Base-by-base conservation (phyloP, 352 stramenopile species). In the Elongisporangium senticosum region DNA sequence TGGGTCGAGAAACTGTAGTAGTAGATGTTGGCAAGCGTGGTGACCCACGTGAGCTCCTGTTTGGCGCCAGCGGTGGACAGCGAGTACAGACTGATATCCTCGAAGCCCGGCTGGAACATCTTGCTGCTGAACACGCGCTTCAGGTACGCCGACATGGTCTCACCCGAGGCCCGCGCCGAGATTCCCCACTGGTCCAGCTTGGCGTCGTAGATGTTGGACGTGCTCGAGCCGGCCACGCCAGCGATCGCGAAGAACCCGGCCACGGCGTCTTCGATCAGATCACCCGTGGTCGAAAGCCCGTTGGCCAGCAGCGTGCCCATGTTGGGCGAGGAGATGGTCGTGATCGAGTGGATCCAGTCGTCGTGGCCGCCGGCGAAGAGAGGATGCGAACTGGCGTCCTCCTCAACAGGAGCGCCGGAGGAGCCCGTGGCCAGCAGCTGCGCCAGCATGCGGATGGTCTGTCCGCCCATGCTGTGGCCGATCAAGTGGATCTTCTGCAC, bases 331-430 rank as follows among this genome's bases (percentile, higher is more conserved):
- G 73, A 63, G 48, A 86, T 54, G 1, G 72, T 82, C 28, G 75
- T 81, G 56, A 86, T 59, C 21, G 75, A 86, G 61, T 77, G 65
- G 40, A 86, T 63, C 75, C 75, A 86, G 60, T 75, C 61, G 53
- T 72, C 68, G 11, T 71, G 61, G 7, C 64, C 73, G 37, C 71
- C 68, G 14, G 62, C 59, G 23, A 86, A 83, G 14, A 84, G 52
- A 23, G 64, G 28, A 22, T 71, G 57, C 4, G 70, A 67, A 4
- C 56, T 39, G 7, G 71, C 15, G 4, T 51, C 26, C 21, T 77
- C 63, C 2, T 63, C 64, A 0, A 59, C 53, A 0, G 66, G 70
- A 3, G 76, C 61, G 10, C 72, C 71, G 13, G 51, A 63, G 4
- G 51, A 68, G 21, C 78, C 78, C 14, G 81, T 72, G 39, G 64